Base-by-base conservation (phyloP, 495 filamentous ascomycete species). In the Emericellopsis terricola region DNA sequence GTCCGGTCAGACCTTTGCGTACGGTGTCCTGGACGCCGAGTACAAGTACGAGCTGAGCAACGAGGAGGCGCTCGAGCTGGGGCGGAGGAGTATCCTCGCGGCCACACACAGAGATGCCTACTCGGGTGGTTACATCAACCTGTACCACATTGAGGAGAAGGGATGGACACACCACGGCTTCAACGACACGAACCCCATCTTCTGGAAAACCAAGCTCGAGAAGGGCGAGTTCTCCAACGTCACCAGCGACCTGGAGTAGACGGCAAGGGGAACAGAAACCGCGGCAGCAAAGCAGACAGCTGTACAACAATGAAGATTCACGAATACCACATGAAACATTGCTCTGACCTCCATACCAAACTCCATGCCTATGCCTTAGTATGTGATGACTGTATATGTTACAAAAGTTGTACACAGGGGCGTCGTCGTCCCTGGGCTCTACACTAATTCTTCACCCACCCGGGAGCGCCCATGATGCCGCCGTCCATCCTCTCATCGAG, bases 101-200 rank as follows among this genome's bases (percentile, higher is more conserved):
- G 89, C 89, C 35, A 97, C 87, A 38, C 89, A 97, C 62, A 68
- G 89, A 47, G 89, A 97, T 56, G 89, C 89, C 13, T 97, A 78
- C 71, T 96, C 89, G 14, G 89, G 89, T 64, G 91, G 89, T 38
- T 94, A 75, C 64, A 94, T 97, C 68, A 97, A 97, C 62, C 46
- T 93, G 48, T 97, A 97, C 55, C 91, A 96, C 49, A 83, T 97
- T 48, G 94, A 94, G 74, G 86, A 96, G 60, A 76, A 81, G 40
- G 89, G 89, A 39, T 97, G 89, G 89, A 84, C 87, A 41, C 93
- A 92, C 68, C 87, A 94, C 50, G 89, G 89, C 31, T 97, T 97
- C 65, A 80, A 63, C 51, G 83, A 92, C 51, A 92, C 84, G 42
- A 84, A 89, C 64, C 82, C 83, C 16, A 84, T 94, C 46, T 96